Evolutionary conservation across 148 eudicot genomes (phyloP), one percentile per base, ranked within the genome.

Genomic region (Chenopodium quinoa): DNA sequence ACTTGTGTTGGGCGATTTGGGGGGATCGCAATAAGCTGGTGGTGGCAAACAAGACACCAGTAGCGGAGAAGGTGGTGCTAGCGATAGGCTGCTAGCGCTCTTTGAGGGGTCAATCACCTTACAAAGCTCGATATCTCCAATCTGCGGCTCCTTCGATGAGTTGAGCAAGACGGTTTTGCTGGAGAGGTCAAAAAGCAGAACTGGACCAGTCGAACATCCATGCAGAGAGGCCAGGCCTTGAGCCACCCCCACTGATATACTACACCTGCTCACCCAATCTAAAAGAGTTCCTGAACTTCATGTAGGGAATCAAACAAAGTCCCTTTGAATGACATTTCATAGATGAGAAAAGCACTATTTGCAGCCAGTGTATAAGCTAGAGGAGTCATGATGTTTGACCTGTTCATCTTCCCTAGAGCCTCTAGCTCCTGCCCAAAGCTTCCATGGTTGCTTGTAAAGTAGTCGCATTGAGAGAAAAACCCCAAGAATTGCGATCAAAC

Each of bases 111-210:
- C 96, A 58, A 92, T 92, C 76, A 95, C 92, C 87, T 93, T 95
- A 71, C 87, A 92, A 32, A 93, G 92, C 83, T 95, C 98, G n/a
- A 95, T 93, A 22, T 95, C 98, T 77, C 93, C 97, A 79, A 95
- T 80, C 78, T 86, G 91, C 58, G 97, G 93, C 85, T 93, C 97
- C 77, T 87, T 92, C 23, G 85, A 58, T 14, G 97, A 89, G 87
- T 88, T 95, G 69, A 95, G 87, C 82, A 93, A 50, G n/a, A 95
- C 81, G 64, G 85, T 88, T 81, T 84, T 91, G 29, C 29, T 27
- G 29, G 29, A 27, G 29, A 27, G 29, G 29, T 27, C 1, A 27
- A 27, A 27, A 27, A 87, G 94, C 62, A 93, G 87, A 65, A 93
- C 83, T 0, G 95, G 92, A 73, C 92, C 90, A 1, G 90, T 83